Base-by-base conservation (phyloP, 208 protist species). In the Leptomonas seymouri region DNA sequence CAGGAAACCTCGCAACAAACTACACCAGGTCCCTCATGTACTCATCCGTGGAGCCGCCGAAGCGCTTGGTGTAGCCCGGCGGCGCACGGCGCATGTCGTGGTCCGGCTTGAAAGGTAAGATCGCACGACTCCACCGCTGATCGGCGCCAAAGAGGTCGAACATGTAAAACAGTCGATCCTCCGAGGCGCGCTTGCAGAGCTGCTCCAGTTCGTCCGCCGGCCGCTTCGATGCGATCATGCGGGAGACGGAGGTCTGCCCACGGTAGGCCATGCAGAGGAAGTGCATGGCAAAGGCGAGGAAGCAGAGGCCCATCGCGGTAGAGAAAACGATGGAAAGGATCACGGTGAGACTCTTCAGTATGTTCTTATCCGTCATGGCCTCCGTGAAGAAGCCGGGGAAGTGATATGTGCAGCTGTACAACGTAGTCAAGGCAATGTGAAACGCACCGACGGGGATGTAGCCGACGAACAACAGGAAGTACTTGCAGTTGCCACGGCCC, bases 361-460 rank as follows among this genome's bases (percentile, higher is more conserved):
- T 57, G 27, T 74, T 63, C 4, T 76, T 71, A 27, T 76, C 80
- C 51, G 44, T 63, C 67, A 68, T 60, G 7, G 48, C 57, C 5
- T 21, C 5, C 4, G 62, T 11, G 34, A 78, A 67, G 21, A 74
- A 70, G 53, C 60, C 57, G 18, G 50, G 34, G 36, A 91, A 84
- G 42, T 92, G 81, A 34, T 76, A 81, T 31, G 67, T 53, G 54
- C 63, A 80, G 60, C 80, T 90, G 71, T 83, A 89, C 21, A 74
- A 46, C n/a, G 78, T 80, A 16, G 78, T 86, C 1, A 54, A 4
- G 36, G 80, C 71, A 55, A 93, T 89, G 67, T 91, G 85, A 25
- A 89, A 87, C 0, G 76, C 84, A 1, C 87, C 85, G 12, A 91
- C 60, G n/a, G 87, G 87, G 60, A 89, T 87, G 70, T 91, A 92